Base-by-base conservation (phyloP, 345 rosid species). In the Euphorbia pulcherrima region DNA sequence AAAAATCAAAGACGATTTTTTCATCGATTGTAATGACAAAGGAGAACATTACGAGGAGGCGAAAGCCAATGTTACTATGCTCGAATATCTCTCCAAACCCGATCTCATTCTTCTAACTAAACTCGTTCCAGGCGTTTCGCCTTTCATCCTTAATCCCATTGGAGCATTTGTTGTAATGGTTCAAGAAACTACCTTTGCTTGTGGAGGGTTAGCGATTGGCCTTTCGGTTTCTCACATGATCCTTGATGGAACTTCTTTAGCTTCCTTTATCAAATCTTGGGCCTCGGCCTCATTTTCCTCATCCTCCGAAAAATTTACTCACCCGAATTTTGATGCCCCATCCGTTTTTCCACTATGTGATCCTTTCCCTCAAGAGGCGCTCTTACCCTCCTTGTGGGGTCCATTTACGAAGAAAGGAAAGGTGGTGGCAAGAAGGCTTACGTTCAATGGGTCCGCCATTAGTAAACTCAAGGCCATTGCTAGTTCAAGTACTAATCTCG, bases 131-230 rank as follows among this genome's bases (percentile, higher is more conserved):
- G 17, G 8, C 1, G 46, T 44, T 13, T 44, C 8, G 3, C 12
- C 8, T 16, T 64, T 41, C 30, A 17, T 9, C 0, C 30, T 11
- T 5, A 0, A 59, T 8, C 23, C 50, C 30, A 23, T 59, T 6
- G 77, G 54, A 28, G 18, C 50, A 28, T 54, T 16, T 8, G 30
- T 62, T 17, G 50, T 39, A 47, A n/a, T 51, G 40, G 28, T 74
- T 3, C 79, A 81, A 68, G 71, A 51, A 37, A 78, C 72, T 0
- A 20, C 29, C 13, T 81, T 81, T 8, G 28, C 33, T 2, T 77
- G 86, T 23, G 89, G 86, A 46, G 87, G 86, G 6, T 56, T 83
- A 10, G 76, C 71, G n/a, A 17, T 87, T 12, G 78, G 81, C 5
- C n/a, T 71, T n/a, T 65, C 67, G 3, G 46, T 73, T 48, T 78